Base-by-base conservation (phyloP, 257 asterid genomes). In the Solanum dulcamara region DNA sequence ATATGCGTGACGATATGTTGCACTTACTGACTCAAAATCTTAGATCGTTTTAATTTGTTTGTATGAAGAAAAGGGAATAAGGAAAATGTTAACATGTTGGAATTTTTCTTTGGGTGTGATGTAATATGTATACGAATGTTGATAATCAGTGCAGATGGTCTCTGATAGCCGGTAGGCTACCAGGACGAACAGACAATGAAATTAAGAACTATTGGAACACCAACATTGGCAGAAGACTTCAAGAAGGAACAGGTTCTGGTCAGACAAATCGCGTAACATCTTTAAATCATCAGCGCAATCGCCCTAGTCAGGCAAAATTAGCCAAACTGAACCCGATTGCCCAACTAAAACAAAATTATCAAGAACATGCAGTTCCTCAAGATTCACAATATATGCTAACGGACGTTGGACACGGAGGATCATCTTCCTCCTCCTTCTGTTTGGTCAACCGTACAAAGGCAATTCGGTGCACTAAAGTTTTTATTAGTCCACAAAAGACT, bases 201-300 rank as follows among this genome's bases (percentile, higher is more conserved):
- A 88, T 88, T 20, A 88, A 88, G 80, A 88, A 88, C 48, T 88
- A 88, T 59, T 88, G 90, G 90, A 88, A 88, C 17, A 86, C 89
- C 28, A 87, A 88, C 80, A 72, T 88, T n/a, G 83, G 89, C 38
- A 88, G 86, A 81, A 86, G 86, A 81, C 42, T 84, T 38, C 81
- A 81, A 55, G 82, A 88, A 59, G 62, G 40, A 46, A 28, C 22
- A 2, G 2, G 7, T 40, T 7, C 35, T n/a, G n/a, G 35, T n/a
- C 81, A 72, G 17, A 12, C 55, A 72, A 72, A 18, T 26, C 22
- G 12, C 7, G 4, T 72, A n/a, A 40, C 11, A 40, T 40, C 55
- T 40, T 38, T 55, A 7, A 38, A 72, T 38, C 35, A 55, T n/a
- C 81, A 40, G 32, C 55, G 22, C 22, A 33, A 3, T 38, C 35